phyloP scores from a whole-genome alignment of 2,329 filamentous ascomycete species.

The Paraphoma sp. region DNA sequence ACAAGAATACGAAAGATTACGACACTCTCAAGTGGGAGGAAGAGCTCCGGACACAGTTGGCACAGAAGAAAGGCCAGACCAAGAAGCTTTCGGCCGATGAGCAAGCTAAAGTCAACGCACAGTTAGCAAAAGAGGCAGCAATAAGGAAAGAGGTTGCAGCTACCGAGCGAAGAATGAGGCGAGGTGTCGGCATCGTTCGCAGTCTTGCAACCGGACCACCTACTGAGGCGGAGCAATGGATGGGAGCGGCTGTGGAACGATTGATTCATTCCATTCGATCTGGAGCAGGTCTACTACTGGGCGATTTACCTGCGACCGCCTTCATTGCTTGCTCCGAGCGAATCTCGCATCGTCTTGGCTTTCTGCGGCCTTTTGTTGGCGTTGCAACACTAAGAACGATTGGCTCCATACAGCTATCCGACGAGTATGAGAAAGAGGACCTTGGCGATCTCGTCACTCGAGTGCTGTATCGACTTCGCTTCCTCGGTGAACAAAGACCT shows the following conservation, averaged over 20 bases:
- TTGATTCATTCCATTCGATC: slow-evolving; percentile 78
- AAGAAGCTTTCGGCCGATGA: slow-evolving; percentile 93
- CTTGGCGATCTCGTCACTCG: slow-evolving; percentile 82
- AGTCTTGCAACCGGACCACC: slow-evolving; percentile 85
- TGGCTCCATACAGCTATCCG: slow-evolving; percentile 73
- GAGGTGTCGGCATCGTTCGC: slow-evolving; percentile 85
- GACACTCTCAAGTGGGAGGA: slow-evolving; percentile 97
- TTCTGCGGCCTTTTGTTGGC: slow-evolving; percentile 82
- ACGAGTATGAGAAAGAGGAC: slow-evolving; percentile 78
- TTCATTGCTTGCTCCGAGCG: slow-evolving; percentile 82
- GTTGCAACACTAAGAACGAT: slow-evolving; percentile 84
- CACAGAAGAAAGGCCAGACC: slow-evolving; percentile 89
- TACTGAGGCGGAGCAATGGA: slow-evolving; percentile 88
- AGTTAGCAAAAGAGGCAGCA: slow-evolving; percentile 82
- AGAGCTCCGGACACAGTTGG: slow-evolving; percentile 83
- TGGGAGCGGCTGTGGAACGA: slow-evolving; percentile 77
- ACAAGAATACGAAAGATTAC: slow-evolving; percentile 94
- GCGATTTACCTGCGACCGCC: slow-evolving; percentile 76
- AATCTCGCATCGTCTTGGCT: slow-evolving; percentile 75
- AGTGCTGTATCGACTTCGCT: slow-evolving; percentile 87
- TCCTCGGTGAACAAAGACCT: slow-evolving; percentile 90
- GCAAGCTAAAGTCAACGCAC: slow-evolving; percentile 85
- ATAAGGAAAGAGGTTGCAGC: slow-evolving; percentile 77
- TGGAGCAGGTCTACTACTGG: slow-evolving; percentile 81
- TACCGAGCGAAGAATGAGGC: slow-evolving; percentile 73